Evolutionary conservation across 306 rosid genomes (phyloP).

Genomic region (Glycine soja): DNA sequence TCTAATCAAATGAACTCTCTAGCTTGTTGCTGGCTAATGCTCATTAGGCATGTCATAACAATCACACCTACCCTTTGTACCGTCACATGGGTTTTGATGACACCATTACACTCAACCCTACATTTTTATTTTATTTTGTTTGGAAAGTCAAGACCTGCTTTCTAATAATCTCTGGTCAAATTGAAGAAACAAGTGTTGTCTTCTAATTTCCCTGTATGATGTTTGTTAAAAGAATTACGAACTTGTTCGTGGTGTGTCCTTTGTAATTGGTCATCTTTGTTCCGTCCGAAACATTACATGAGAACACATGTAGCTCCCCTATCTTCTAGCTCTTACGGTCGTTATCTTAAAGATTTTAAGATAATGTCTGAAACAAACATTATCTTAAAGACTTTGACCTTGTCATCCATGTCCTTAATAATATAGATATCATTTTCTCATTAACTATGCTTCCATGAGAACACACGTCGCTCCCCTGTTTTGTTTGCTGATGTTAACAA

Average conservation of each 20-base stretch:
- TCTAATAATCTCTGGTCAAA: not conserved
- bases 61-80: constrained; percentile 1
- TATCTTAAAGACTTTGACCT: not conserved
- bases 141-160: not conserved
- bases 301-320: not conserved
- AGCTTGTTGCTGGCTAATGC: not conserved
- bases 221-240: not conserved
- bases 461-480: not conserved
- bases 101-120: not conserved
- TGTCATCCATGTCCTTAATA: not conserved
- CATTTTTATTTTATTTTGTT: not conserved
- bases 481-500: not conserved
- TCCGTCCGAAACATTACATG: not conserved
- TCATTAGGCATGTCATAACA: not conserved
- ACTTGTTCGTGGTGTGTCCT: not conserved
- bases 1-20: not conserved
- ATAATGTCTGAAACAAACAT: not conserved
- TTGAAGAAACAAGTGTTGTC: not conserved
- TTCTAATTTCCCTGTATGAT: no score
- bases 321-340: not conserved
- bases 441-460: not conserved
- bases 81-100: not conserved
- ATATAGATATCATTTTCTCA: not conserved
- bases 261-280: not conserved
- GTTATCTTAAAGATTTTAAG: not conserved